phyloP scores from a whole-genome alignment of 305 asterid species.

The Fraxinus greggii region DNA sequence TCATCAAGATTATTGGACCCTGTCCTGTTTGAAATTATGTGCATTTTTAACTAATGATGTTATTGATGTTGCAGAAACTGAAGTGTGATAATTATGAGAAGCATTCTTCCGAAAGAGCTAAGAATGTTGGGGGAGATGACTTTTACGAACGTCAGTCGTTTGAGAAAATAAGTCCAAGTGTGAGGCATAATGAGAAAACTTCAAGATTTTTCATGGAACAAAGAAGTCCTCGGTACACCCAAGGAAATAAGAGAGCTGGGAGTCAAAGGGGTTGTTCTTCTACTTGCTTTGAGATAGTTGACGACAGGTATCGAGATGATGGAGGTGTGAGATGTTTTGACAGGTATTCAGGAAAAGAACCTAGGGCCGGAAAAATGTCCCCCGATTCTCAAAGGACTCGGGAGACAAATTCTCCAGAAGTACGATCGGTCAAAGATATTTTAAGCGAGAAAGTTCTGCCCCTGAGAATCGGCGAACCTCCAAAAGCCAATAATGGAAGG shows the following conservation, averaged over 20 bases:
- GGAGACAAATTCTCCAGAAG: conserved; percentile 27
- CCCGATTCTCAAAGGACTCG: conserved; percentile 34
- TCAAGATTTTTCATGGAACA: conserved; percentile 55
- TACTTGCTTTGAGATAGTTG: conserved; percentile 72
- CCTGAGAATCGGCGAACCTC: conserved; percentile 43
- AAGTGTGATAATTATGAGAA: conserved; percentile 30
- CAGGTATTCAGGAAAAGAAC: conserved; percentile 33
- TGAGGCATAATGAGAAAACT: conserved; percentile 24
- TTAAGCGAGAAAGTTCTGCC: conserved; percentile 38
- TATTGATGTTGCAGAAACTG: conserved; percentile 35
- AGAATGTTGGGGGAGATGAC: conserved; percentile 37
- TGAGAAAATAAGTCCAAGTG: conserved; percentile 35
- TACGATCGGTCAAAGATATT: conserved; percentile 36
- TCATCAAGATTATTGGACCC: background rate
- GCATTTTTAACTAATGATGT: background rate
- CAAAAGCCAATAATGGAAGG: conserved; percentile 30
- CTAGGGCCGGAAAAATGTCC: conserved; percentile 48
- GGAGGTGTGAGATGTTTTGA: conserved; percentile 48
- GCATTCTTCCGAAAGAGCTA: conserved; percentile 36
- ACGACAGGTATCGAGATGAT: conserved; percentile 82
- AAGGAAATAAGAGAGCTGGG: conserved; percentile 34
- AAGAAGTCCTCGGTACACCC: conserved; percentile 41
- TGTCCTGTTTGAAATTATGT: background rate
- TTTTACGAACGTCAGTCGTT: conserved; percentile 27
- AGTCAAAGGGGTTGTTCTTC: conserved; percentile 40